Evolutionary conservation across 1,139 yeast genomes (phyloP).

Genomic region (Pichia sp.): DNA sequence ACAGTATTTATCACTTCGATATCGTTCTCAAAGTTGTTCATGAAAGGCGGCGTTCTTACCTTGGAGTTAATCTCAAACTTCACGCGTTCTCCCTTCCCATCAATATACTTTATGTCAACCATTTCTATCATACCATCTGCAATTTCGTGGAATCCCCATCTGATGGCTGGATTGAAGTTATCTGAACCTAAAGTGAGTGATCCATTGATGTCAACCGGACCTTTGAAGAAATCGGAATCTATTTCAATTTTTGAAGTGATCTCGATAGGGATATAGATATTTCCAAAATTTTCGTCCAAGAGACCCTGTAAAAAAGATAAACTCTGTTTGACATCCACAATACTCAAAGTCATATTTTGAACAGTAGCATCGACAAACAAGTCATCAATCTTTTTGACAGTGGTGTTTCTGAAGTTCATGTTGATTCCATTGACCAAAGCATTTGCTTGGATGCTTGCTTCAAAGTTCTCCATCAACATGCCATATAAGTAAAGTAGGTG

Average conservation of each 20-base stretch:
- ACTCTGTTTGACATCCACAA: not conserved
- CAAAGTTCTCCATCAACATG: not conserved
- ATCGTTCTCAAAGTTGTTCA: not conserved
- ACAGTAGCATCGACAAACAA: not conserved
- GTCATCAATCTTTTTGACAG: not conserved
- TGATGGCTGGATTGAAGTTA: not conserved
- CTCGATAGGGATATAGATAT: not conserved
- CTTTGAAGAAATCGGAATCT: not conserved
- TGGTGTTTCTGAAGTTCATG: not conserved
- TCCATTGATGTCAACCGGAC: not conserved
- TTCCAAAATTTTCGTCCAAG: not conserved
- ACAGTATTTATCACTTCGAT: slow-evolving; percentile 5
- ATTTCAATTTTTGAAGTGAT: not conserved
- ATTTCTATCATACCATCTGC: not conserved
- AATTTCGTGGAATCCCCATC: not conserved
- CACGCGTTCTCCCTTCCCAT: not conserved
- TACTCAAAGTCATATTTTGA: not conserved
- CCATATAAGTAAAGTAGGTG: not conserved
- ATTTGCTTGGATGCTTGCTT: not conserved
- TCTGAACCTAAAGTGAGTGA: not conserved
- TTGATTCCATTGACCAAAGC: not conserved
- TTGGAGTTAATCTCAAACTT: slow-evolving; percentile 1
- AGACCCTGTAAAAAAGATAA: not conserved
- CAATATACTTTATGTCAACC: slow-evolving; percentile 2
- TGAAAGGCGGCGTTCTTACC: slow-evolving; percentile 3